Percentiles rank a stretch among this genome's conserved stretches.
Conservation (phyloP, 345 rosid genomes). For the Anastatica hierochuntica region DNA sequence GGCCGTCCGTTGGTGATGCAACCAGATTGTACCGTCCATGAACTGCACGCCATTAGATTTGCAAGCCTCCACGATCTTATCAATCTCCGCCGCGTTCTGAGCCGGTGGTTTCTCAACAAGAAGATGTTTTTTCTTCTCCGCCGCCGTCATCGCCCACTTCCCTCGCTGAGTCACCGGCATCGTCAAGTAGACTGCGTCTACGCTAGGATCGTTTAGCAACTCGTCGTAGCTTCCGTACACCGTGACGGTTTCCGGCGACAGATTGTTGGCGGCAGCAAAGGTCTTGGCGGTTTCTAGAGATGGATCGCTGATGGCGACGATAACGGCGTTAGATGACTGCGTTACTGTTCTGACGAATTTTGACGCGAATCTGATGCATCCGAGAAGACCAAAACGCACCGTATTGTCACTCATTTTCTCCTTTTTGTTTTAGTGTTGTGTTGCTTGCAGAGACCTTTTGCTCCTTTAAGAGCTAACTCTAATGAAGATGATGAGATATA, state of each 20-base stretch:
- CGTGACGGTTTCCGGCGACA: slow-evolving; percentile 24
- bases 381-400: slow-evolving; percentile 52
- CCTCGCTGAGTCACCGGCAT: slow-evolving; percentile 44
- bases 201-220: slow-evolving; percentile 36
- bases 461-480: too few species aligned
- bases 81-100: slow-evolving; percentile 43
- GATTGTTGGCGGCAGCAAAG: slow-evolving; percentile 39
- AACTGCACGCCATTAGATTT: slow-evolving; percentile 55
- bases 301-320: slow-evolving; percentile 48
- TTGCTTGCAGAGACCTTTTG: background rate
- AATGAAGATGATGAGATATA: slow-evolving; percentile 8
- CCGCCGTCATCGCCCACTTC: slow-evolving; percentile 51
- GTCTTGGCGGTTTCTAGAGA: slow-evolving; percentile 43
- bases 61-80: slow-evolving; percentile 46
- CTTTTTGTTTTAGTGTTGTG: background rate
- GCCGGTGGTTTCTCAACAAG: slow-evolving; percentile 63
- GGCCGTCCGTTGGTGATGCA: slow-evolving; percentile 59
- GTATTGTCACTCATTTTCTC: slow-evolving; percentile 28
- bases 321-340: slow-evolving; percentile 35
- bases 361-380: slow-evolving; percentile 44
- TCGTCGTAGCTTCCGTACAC: slow-evolving; percentile 52
- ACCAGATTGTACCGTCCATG: slow-evolving; percentile 74
- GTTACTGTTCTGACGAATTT: slow-evolving; percentile 51
- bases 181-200: slow-evolving; percentile 59
- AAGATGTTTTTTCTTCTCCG: slow-evolving; percentile 47